phyloP scores from a whole-genome alignment of 2,329 filamentous ascomycete species.

The Proliferodiscus dingleyae region DNA sequence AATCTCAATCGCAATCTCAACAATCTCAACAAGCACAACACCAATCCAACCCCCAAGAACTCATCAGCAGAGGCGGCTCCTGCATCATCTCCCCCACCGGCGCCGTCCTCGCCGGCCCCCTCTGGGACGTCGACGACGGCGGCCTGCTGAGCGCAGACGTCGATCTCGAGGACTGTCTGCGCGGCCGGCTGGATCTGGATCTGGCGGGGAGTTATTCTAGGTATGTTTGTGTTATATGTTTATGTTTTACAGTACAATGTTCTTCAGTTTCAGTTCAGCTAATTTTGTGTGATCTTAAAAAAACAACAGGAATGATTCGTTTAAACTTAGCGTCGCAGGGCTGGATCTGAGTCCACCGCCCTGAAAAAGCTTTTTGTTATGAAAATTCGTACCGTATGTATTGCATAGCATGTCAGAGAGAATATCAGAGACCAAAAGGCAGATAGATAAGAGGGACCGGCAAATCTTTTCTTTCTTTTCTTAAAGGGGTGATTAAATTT shows the following conservation, averaged over 20 bases:
- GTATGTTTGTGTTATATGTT: too few relatives aligned
- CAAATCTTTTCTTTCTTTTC: too few relatives aligned
- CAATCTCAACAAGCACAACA: conserved; percentile 10
- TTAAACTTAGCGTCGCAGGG: conserved; percentile 55
- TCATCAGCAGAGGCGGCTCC: conserved; percentile 68
- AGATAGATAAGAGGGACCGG: too few relatives aligned
- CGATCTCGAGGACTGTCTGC: conserved; percentile 82
- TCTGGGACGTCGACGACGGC: conserved; percentile 75
- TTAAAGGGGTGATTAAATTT: too few relatives aligned
- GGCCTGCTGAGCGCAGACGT: conserved; percentile 66
- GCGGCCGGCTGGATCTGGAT: conserved; percentile 78
- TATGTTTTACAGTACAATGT: too few relatives aligned
- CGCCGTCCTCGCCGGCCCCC: conserved; percentile 71
- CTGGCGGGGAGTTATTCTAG: conserved; percentile 84
- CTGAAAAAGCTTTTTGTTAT: conserved; percentile 24
- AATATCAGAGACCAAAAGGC: neutral
- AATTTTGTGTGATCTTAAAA: too few relatives aligned
- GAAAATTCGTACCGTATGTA: neutral
- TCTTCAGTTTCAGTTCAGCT: too few relatives aligned
- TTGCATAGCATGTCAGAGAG: neutral
- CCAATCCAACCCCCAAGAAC: conserved; percentile 19
- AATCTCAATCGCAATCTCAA: too few relatives aligned
- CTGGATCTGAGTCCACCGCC: conserved; percentile 54
- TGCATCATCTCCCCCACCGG: conserved; percentile 77
- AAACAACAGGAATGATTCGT: conserved; percentile 61